Evolutionary conservation across 148 eudicot species (phyloP).

Genomic region (Pharnaceum exiguum): DNA sequence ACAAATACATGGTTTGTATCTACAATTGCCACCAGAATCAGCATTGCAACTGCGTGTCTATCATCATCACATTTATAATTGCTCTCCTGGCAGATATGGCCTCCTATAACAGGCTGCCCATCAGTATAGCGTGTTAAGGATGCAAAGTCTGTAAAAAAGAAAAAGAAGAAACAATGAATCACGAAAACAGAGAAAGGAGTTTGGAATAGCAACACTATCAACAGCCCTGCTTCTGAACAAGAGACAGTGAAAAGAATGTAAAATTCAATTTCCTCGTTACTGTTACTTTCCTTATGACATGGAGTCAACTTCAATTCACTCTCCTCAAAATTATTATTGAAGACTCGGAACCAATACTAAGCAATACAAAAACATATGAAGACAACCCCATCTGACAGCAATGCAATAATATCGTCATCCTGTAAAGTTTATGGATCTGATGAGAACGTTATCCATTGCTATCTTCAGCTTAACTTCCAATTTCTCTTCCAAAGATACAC

Average conservation of each 20-base stretch:
- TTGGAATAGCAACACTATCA: not conserved
- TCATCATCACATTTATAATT: not conserved
- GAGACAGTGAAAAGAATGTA: too few species aligned
- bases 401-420: too few species aligned
- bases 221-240: too few species aligned
- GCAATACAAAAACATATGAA: too few species aligned
- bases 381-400: too few species aligned
- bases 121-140: not conserved
- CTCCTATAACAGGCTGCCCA: not conserved
- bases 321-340: not conserved
- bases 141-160: not conserved
- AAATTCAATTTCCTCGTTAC: not conserved
- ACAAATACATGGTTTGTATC: not conserved
- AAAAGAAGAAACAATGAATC: not conserved
- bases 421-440: too few species aligned
- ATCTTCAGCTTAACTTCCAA: too few species aligned
- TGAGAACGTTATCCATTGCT: too few species aligned
- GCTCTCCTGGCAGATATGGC: not conserved
- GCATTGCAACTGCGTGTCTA: too few species aligned
- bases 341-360: not conserved
- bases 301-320: not conserved
- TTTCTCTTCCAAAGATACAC: too few species aligned
- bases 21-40: not conserved
- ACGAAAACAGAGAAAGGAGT: not conserved
- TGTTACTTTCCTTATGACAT: not conserved